Percentiles rank a stretch among this genome's conserved stretches.
These are phyloP conservation scores for Plasmodium yoelii DNA, from an alignment of 169 alveolate genomes.

Conservation along the genomic window DNA sequence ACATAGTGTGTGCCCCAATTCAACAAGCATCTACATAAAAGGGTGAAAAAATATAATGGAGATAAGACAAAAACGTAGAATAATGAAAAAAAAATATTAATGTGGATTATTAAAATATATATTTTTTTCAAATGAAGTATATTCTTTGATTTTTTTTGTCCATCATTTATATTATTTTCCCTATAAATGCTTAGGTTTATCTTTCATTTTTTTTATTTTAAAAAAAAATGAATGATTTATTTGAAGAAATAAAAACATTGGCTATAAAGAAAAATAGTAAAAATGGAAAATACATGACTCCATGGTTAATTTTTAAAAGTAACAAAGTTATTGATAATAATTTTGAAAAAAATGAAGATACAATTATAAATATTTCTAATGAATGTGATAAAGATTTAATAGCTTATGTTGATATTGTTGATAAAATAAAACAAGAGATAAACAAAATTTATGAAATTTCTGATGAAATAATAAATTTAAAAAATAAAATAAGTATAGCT, in stretches of 20 bases:
- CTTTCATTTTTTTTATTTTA: not conserved
- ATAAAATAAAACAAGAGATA: slow-evolving; percentile 46
- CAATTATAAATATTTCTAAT: slow-evolving; percentile 11
- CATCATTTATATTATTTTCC: not conserved
- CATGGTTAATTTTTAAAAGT: slow-evolving; percentile 23
- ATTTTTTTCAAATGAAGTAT: no score
- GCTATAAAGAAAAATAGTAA: slow-evolving; percentile 34
- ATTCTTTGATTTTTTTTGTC: no score
- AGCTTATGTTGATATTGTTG: slow-evolving; percentile 47
- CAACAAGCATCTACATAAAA: no score
- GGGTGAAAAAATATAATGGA: no score
- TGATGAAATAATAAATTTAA: slow-evolving; percentile 36
- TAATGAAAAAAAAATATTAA: no score
- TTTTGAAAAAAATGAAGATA: slow-evolving; percentile 26
- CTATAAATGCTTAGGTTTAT: not conserved
- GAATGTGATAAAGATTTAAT: slow-evolving; percentile 41
- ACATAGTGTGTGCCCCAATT: not conserved
- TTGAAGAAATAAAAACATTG: slow-evolving; percentile 29
- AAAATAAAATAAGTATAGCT: slow-evolving; percentile 51
- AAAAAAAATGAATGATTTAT: slow-evolving; percentile 55
- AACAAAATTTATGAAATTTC: slow-evolving; percentile 23
- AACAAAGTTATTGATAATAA: slow-evolving; percentile 23
- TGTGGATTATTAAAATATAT: no score
- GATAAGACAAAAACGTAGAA: no score
- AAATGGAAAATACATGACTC: slow-evolving; percentile 44